These are phyloP conservation scores for Pseudocercospora fijiensis DNA, from an alignment of 2,329 filamentous ascomycete species.

Conservation along the genomic window DNA sequence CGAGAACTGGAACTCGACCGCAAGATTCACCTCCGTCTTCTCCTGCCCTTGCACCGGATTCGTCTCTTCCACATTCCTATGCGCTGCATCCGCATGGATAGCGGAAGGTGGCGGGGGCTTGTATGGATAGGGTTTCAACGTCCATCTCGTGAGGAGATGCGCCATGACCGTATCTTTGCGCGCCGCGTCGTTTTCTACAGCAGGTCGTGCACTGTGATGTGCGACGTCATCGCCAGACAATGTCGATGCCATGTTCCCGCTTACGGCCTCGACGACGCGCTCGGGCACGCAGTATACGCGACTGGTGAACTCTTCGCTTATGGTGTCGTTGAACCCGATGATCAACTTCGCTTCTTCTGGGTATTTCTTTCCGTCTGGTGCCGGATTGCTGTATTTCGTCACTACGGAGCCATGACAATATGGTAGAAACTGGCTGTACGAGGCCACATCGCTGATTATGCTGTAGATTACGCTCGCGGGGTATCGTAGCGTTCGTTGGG, in stretches of 20 bases:
- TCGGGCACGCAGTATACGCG: conserved; percentile 74
- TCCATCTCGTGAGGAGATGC: conserved; percentile 70
- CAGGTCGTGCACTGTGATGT: conserved; percentile 42
- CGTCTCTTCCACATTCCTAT: conserved; percentile 44
- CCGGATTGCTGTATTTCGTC: conserved; percentile 65
- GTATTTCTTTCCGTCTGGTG: conserved; percentile 52
- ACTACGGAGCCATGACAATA: conserved; percentile 80
- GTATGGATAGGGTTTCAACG: conserved; percentile 51
- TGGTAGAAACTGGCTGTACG: conserved; percentile 84
- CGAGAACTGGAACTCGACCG: conserved; percentile 77
- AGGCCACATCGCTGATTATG: conserved; percentile 83
- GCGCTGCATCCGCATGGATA: conserved; percentile 33
- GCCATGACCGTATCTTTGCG: conserved; percentile 55
- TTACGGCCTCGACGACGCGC: conserved; percentile 72
- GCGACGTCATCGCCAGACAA: conserved; percentile 44
- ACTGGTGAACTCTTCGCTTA: conserved; percentile 81
- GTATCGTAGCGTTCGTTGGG: conserved; percentile 75
- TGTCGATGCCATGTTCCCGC: conserved; percentile 55
- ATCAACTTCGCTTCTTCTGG: conserved; percentile 76
- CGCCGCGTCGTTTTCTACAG: conserved; percentile 41
- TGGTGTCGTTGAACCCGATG: conserved; percentile 77
- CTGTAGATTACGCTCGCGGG: conserved; percentile 68
- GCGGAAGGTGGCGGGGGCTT: conserved; percentile 46
- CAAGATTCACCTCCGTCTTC: conserved; percentile 71
- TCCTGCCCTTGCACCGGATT: conserved; percentile 41